A percentile compares a stretch with the other conserved stretches of the same genome.
phyloP scores from a whole-genome alignment of 306 rosid species.

The Pueraria montana region DNA sequence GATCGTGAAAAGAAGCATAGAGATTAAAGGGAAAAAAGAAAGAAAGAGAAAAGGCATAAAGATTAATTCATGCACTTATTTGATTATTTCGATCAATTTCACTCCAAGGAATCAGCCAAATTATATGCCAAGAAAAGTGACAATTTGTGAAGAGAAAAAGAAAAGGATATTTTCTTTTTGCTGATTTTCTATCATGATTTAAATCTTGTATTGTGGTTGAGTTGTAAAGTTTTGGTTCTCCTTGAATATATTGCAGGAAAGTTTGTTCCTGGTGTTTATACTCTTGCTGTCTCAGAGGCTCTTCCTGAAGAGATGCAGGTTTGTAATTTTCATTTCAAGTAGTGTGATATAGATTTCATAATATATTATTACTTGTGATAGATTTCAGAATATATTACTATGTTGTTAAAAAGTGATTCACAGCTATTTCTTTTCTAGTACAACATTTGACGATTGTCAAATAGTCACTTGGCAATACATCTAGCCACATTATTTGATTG shows the following conservation, averaged over 20 bases:
- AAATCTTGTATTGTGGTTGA: constrained; percentile 13
- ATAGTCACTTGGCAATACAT: too few relatives aligned
- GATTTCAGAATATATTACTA: constrained; percentile 12
- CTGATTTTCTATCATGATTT: constrained; percentile 4
- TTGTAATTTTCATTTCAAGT: constrained; percentile 34
- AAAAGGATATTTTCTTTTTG: background rate
- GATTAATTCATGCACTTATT: background rate
- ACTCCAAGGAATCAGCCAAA: background rate
- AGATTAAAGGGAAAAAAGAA: background rate
- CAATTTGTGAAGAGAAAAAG: background rate
- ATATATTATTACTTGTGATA: constrained; percentile 6
- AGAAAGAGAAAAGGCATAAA: background rate
- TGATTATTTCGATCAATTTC: constrained; percentile 10
- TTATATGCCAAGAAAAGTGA: constrained; percentile 6
- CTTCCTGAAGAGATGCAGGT: constrained; percentile 98
- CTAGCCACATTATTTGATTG: too few relatives aligned
- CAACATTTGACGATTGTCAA: too few relatives aligned
- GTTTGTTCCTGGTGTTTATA: constrained; percentile 89
- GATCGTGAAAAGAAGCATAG: background rate
- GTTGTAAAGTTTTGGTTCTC: constrained; percentile 26
- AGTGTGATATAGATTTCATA: constrained; percentile 5
- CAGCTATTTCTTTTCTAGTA: constrained; percentile 10
- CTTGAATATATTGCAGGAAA: constrained; percentile 64
- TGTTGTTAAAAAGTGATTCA: constrained; percentile 17
- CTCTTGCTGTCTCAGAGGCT: constrained; percentile 98